Percentiles rank a stretch among this genome's conserved stretches.
Evolutionary conservation across 2,329 filamentous ascomycete genomes (phyloP).

Genomic region (Chaetomium strumarium): DNA sequence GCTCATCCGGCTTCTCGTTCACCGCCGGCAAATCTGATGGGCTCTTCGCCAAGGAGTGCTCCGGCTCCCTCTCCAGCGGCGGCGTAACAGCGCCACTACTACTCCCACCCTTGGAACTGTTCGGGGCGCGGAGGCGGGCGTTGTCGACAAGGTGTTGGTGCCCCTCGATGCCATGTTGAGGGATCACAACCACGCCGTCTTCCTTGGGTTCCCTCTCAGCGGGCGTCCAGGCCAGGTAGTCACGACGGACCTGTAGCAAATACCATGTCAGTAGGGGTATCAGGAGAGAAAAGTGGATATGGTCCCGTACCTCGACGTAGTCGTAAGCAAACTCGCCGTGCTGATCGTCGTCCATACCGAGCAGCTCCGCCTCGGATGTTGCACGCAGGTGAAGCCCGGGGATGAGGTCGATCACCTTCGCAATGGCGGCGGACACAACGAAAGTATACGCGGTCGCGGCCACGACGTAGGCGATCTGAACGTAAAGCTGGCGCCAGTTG

Average conservation of each 20-base stretch:
- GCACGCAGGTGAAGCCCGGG: slow-evolving; percentile 76
- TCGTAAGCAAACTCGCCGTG: slow-evolving; percentile 88
- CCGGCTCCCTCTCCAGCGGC: slow-evolving; percentile 4
- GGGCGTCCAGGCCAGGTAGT: slow-evolving; percentile 84
- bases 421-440: slow-evolving; percentile 65
- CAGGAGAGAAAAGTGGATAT: not conserved
- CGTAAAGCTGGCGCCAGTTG: slow-evolving; percentile 68
- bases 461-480: slow-evolving; percentile 71
- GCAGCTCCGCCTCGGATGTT: slow-evolving; percentile 73
- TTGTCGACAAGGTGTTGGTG: slow-evolving; percentile 53
- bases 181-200: slow-evolving; percentile 52
- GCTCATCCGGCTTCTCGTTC: slow-evolving; percentile 11
- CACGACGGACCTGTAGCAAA: slow-evolving; percentile 53
- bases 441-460: slow-evolving; percentile 64
- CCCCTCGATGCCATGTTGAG: slow-evolving; percentile 67
- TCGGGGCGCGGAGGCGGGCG: slow-evolving; percentile 7
- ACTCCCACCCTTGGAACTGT: slow-evolving; percentile 4
- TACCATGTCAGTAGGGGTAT: slow-evolving; percentile 8
- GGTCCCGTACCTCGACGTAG: slow-evolving; percentile 62
- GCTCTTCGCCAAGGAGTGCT: not conserved
- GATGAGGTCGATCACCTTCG: slow-evolving; percentile 67
- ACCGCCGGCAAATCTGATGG: slow-evolving; percentile 1
- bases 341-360: slow-evolving; percentile 87
- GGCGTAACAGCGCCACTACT: slow-evolving; percentile 11
- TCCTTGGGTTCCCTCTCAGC: slow-evolving; percentile 59